Evolutionary conservation across 495 filamentous ascomycete genomes (phyloP), one percentile per base, ranked within the genome.

Genomic region (Evernia prunastri): DNA sequence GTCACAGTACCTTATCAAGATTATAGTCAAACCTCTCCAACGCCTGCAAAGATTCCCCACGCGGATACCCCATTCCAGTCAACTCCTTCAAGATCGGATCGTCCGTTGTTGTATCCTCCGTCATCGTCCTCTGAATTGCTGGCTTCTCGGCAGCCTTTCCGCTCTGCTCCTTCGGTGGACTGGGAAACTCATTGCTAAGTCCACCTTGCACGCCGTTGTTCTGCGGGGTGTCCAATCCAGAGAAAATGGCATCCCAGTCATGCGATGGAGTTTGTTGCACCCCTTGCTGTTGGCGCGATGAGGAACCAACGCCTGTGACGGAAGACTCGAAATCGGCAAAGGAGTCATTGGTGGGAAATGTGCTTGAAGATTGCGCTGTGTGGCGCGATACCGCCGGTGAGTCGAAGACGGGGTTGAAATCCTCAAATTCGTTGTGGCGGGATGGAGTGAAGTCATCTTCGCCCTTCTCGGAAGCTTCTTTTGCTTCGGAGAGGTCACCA

Each of bases 161-260:
- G 20, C 17, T 33, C 12, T 70, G 70, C 66, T 69, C 67, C 25
- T 63, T 51, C 20, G 23, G 20, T 18, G 33, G 37, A 56, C 51
- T 54, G 29, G 51, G 51, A 33, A 54, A 54, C 4, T 35, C 29
- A 33, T 31, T 54, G 51, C 58, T 36, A 31, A 33, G 37, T 27
- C 49, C 58, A n/a, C 33, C 42, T 35, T 57, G 37, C 15, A 68
- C 63, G 36, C 66, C 66, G 23, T 68, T 68, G 35, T 66, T 68
- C 37, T 66, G 64, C 25, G 83, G 74, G 0, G 78, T 78, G 43
- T 92, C 88, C 9, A 95, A 76, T 37, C 88, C 86, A 4, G 91
- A 89, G 72, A 97, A 97, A 33, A 98, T 91, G 27, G 91, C 89
- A 67, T 97, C 94, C 94, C 94, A 98, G 69, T 97, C 93, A 67